phyloP scores from a whole-genome alignment of 805 yeast species.

The Zygoascus flipseniorum region DNA sequence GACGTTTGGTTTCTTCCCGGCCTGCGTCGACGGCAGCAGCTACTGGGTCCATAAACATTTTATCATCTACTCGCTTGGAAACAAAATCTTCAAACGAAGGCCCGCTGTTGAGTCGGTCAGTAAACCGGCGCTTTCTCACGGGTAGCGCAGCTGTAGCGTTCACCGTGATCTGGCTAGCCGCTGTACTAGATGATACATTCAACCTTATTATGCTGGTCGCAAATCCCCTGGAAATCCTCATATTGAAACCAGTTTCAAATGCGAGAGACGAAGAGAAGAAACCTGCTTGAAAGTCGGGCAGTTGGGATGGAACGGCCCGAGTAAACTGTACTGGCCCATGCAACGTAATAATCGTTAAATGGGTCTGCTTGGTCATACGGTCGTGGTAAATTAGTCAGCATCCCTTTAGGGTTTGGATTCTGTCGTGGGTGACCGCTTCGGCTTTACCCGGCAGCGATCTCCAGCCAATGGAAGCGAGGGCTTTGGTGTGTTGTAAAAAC shows the following conservation, averaged over 20 bases:
- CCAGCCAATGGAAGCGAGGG: background rate
- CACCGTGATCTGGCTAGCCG: background rate
- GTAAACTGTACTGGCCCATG: too few species aligned
- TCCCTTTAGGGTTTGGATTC: too few species aligned
- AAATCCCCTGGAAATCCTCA: background rate
- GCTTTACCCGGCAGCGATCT: background rate
- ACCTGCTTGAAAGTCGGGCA: too few species aligned
- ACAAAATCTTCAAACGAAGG: slow-evolving; percentile 93
- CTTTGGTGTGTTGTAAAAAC: background rate
- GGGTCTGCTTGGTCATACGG: too few species aligned
- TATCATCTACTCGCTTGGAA: slow-evolving; percentile 64
- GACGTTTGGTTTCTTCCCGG: slow-evolving; percentile 36
- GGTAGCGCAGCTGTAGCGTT: slow-evolving; percentile 1
- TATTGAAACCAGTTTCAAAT: background rate
- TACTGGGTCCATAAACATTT: slow-evolving; percentile 59
- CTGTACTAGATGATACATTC: background rate
- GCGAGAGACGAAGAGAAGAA: too few species aligned
- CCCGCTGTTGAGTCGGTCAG: slow-evolving; percentile 68
- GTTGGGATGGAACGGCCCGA: too few species aligned
- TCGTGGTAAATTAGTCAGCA: too few species aligned
- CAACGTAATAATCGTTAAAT: too few species aligned
- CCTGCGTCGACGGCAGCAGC: slow-evolving; percentile 25
- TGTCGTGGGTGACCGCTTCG: too few species aligned
- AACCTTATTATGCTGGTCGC: background rate
- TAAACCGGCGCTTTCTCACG: slow-evolving; percentile 42